Base-by-base conservation (phyloP, 2,329 filamentous ascomycete genomes). In the Claviceps purpurea region DNA sequence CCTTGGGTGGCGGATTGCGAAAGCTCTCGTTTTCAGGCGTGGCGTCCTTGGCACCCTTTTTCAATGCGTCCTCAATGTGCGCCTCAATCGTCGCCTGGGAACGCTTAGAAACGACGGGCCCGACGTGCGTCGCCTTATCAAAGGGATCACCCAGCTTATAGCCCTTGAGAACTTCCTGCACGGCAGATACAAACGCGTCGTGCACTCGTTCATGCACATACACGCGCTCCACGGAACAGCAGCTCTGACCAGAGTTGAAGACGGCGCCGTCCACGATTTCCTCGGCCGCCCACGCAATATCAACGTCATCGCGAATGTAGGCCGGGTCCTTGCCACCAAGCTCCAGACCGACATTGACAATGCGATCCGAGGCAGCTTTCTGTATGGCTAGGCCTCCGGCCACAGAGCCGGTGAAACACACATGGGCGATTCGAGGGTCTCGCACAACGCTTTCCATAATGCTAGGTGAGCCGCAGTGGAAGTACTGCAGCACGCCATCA, bases 161-260 rank as follows among this genome's bases (percentile, higher is more conserved):
- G 43, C 81, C 79, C 64, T 77, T 77, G 58, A 97, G 77, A 7
- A 95, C 88, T 52, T 84, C 82, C 67, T 93, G 87, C 13, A 88
- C 76, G 5, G 85, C 87, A 50, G 80, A 74, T 50, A 96, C 76
- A 61, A 97, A 96, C 13, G 79, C 71, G 61, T 95, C 89, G 66
- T 96, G 82, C 49, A 97, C 80, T 59, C 79, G 82, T 63, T 87
- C 85, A 61, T 93, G 82, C 5, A 97, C 90, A 62, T 97, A 97
- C 20, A 97, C 81, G 38, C 91, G 78, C 71, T 97, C 91, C 51
- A 97, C 76, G 24, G 89, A 87, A 70, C 91, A 97, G 74, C 91
- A 97, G 65, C 89, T 95, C 73, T 97, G 91, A n/a, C 91, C 91
- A 50, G 90, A 95, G 72, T 97, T 97, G 76, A 97, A 97, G 53